phyloP scores from a whole-genome alignment of 2,329 filamentous ascomycete species.

The Xylaria sp. region DNA sequence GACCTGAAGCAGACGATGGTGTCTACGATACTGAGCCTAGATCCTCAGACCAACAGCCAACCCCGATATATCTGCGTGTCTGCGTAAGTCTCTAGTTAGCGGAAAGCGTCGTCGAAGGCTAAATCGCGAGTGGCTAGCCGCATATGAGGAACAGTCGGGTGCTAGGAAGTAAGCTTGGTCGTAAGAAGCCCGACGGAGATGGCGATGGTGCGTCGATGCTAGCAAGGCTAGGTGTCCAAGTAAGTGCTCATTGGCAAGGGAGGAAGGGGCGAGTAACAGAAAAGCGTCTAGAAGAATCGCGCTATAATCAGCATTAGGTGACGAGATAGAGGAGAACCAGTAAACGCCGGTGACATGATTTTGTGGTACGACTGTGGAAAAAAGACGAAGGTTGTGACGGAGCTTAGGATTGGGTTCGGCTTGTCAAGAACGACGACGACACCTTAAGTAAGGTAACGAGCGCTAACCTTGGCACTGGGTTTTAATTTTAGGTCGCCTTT shows the following conservation, averaged over 20 bases:
- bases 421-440: neutral
- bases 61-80: constrained; percentile 12
- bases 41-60: constrained; percentile 24
- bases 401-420: constrained; percentile 22
- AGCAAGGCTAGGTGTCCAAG: neutral
- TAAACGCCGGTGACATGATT: constrained; percentile 20
- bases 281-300: neutral
- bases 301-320: neutral
- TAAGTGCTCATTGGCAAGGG: neutral
- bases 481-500: neutral
- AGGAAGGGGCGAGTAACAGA: neutral
- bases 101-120: constrained; percentile 17
- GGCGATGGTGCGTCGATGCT: neutral
- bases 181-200: constrained; percentile 5
- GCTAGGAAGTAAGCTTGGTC: neutral
- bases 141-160: constrained; percentile 10
- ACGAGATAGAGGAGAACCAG: neutral
- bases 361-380: constrained; percentile 11
- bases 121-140: constrained; percentile 8
- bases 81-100: constrained; percentile 27
- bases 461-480: no score
- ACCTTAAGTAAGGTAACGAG: neutral
- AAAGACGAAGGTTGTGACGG: constrained; percentile 15
- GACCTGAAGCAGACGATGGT: constrained; percentile 14
- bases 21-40: constrained; percentile 18